Evolutionary conservation across 129 eudicot genomes (phyloP).

Genomic region (Ambrosia artemisiifolia): DNA sequence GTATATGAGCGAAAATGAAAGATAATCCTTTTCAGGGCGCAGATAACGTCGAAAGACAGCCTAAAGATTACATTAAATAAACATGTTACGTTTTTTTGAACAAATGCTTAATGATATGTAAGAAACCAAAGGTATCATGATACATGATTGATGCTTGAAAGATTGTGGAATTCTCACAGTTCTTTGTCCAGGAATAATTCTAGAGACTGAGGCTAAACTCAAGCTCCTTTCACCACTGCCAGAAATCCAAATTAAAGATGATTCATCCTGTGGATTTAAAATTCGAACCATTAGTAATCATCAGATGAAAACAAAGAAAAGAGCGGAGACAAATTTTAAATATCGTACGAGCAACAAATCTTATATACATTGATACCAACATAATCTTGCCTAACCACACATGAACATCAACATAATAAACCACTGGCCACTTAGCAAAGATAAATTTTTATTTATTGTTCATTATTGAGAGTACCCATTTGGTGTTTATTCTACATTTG

Average conservation of each 20-base stretch:
- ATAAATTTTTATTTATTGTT: no score
- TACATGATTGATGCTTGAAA: conserved; percentile 8
- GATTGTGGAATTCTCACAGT: conserved; percentile 52
- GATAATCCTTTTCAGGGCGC: conserved; percentile 84
- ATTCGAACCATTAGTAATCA: conserved; percentile 22
- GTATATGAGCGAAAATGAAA: conserved; percentile 89
- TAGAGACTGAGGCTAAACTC: conserved; percentile 76
- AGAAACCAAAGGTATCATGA: conserved; percentile 6
- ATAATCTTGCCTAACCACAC: no score
- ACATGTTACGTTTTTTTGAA: neutral
- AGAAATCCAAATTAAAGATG: conserved; percentile 81
- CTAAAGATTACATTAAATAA: conserved; percentile 29
- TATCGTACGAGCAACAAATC: no score
- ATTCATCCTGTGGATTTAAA: conserved; percentile 50
- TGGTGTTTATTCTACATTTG: no score
- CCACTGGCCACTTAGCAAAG: no score
- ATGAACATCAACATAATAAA: no score
- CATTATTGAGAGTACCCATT: no score
- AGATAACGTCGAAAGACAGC: conserved; percentile 77
- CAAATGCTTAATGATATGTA: neutral
- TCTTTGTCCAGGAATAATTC: no score
- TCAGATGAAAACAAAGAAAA: neutral
- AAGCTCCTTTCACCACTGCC: conserved; percentile 70
- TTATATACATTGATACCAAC: no score
- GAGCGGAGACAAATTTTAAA: no score